Evolutionary conservation across 2,329 filamentous ascomycete species (phyloP).

Genomic region (Raffaelea arxii): DNA sequence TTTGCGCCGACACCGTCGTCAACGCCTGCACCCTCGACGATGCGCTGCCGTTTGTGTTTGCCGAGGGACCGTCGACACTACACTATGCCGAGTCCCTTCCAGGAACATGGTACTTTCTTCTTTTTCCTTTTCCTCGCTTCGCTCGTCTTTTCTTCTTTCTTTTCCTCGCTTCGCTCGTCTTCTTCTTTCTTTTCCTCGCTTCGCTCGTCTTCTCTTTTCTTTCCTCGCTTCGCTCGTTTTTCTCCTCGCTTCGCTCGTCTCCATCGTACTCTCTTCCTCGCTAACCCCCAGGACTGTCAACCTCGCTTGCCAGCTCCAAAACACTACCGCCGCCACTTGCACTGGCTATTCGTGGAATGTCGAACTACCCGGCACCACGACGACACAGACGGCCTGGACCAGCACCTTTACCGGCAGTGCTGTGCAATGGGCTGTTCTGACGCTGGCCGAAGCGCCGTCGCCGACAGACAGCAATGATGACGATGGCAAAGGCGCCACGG

Average conservation of each 20-base stretch:
- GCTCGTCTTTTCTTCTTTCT: no score
- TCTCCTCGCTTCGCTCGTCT: no score
- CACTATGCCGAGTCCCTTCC: conserved; percentile 32
- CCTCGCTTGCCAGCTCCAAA: conserved; percentile 31
- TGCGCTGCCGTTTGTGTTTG: conserved; percentile 36
- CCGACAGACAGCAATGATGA: conserved; percentile 9
- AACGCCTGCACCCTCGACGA: conserved; percentile 32
- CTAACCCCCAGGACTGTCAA: conserved; percentile 28
- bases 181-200: no score
- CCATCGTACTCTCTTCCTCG: no score
- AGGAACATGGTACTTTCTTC: conserved; percentile 28
- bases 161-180: no score
- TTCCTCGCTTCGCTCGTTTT: no score
- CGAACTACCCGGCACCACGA: conserved; percentile 27
- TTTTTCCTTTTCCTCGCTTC: neutral
- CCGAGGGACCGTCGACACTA: conserved; percentile 34
- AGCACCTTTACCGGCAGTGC: conserved; percentile 31
- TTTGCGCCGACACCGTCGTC: conserved; percentile 31
- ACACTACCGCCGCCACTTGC: conserved; percentile 34
- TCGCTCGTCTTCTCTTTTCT: neutral
- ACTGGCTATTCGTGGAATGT: conserved; percentile 37
- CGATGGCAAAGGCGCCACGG: neutral
- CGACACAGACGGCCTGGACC: conserved; percentile 34
- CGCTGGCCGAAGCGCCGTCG: conserved; percentile 27
- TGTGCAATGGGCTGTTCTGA: conserved; percentile 35